Percentiles rank a stretch among this genome's conserved stretches.
Evolutionary conservation across 2,329 filamentous ascomycete genomes (phyloP).

Genomic region (Colletotrichum sp.): DNA sequence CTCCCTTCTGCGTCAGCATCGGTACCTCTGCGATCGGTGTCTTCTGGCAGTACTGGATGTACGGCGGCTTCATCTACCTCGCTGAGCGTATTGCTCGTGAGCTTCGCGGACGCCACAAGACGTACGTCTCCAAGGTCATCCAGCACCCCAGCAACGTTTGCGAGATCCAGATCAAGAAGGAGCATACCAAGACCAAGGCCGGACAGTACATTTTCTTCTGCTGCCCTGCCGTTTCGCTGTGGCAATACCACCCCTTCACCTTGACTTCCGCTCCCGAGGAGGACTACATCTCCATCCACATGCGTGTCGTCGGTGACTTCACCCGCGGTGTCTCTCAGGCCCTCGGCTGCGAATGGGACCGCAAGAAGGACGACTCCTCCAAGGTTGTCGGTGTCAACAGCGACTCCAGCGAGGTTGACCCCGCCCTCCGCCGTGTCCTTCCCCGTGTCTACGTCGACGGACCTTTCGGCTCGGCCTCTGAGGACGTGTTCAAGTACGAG

Average conservation of each 20-base stretch:
- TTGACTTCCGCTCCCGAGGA: slow-evolving; percentile 87
- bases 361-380: slow-evolving; percentile 61
- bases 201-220: slow-evolving; percentile 91
- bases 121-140: slow-evolving; percentile 86
- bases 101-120: slow-evolving; percentile 80
- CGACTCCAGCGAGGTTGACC: slow-evolving; percentile 66
- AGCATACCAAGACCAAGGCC: slow-evolving; percentile 79
- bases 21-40: slow-evolving; percentile 72
- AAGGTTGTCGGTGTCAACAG: slow-evolving; percentile 73
- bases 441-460: slow-evolving; percentile 85
- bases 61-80: slow-evolving; percentile 80
- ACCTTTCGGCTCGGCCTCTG: slow-evolving; percentile 84
- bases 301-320: slow-evolving; percentile 84
- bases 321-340: slow-evolving; percentile 72
- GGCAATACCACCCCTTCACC: slow-evolving; percentile 90
- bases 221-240: slow-evolving; percentile 84
- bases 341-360: slow-evolving; percentile 77
- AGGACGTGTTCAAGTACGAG: slow-evolving; percentile 91
- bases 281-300: slow-evolving; percentile 87
- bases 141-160: slow-evolving; percentile 89
- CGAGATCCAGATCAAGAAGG: slow-evolving; percentile 93
- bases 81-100: slow-evolving; percentile 81
- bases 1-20: slow-evolving; percentile 77
- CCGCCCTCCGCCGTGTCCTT: slow-evolving; percentile 73
- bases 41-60: slow-evolving; percentile 92